phyloP scores from a whole-genome alignment of 164 flowering plant species.

The Piper longum region DNA sequence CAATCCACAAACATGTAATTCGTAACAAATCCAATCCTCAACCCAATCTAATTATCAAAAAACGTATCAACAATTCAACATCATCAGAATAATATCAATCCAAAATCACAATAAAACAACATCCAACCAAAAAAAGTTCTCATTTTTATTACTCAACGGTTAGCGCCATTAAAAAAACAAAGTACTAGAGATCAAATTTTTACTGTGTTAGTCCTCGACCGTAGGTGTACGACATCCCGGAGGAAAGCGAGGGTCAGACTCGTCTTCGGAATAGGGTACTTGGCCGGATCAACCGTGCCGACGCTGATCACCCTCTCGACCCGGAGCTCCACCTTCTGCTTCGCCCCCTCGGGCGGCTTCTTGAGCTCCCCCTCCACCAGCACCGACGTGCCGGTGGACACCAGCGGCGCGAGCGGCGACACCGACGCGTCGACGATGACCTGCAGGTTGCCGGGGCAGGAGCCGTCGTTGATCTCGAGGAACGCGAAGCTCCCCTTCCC shows the following conservation, averaged over 20 bases:
- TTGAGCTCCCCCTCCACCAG: conserved; percentile 55
- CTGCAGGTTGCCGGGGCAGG: conserved; percentile 73
- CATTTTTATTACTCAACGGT: not conserved
- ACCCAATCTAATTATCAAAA: too few species aligned
- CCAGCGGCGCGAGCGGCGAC: conserved; percentile 33
- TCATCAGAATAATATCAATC: too few species aligned
- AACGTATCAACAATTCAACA: too few species aligned
- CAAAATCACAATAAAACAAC: too few species aligned
- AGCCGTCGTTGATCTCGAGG: conserved; percentile 78
- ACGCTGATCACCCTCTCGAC: conserved; percentile 52
- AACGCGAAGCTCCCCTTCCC: conserved; percentile 77
- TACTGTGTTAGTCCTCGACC: conserved; percentile 82
- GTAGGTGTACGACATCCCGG: conserved; percentile 61
- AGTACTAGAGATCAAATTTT: not conserved
- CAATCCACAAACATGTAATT: too few species aligned
- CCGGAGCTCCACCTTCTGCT: conserved; percentile 70
- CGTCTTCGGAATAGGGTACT: conserved; percentile 76
- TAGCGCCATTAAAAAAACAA: not conserved
- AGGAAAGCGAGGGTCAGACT: conserved; percentile 61
- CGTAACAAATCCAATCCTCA: too few species aligned
- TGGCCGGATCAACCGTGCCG: conserved; percentile 60
- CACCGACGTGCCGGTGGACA: conserved; percentile 69
- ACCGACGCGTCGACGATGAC: conserved; percentile 55
- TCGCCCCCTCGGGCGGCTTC: conserved; percentile 63
- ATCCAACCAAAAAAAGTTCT: not conserved